Evolutionary conservation across 768 basidiomycete genomes (phyloP).

Genomic region (Kwoniella mangroviensis): DNA sequence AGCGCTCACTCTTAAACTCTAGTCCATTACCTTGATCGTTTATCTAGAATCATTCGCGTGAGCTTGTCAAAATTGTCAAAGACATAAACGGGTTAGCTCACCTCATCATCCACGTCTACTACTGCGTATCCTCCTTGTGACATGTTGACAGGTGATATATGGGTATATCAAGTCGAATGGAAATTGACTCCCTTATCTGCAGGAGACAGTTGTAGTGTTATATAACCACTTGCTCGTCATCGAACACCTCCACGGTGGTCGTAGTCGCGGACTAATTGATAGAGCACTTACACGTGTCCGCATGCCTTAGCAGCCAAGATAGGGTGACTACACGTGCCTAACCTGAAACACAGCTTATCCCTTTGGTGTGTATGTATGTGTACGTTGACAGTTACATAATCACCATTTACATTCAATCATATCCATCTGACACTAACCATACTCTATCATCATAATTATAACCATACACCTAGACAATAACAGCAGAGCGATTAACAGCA

Average conservation of each 20-base stretch:
- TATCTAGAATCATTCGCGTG: too few species aligned
- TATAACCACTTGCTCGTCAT: neutral
- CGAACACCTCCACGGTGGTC: neutral
- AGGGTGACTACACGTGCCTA: neutral
- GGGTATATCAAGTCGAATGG: too few species aligned
- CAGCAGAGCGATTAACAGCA: too few species aligned
- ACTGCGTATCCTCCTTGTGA: conserved; percentile 53
- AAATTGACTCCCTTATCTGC: too few species aligned
- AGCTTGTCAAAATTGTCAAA: too few species aligned
- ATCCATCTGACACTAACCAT: too few species aligned
- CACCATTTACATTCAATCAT: too few species aligned
- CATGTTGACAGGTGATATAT: conserved; percentile 16
- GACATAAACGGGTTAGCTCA: conserved; percentile 21
- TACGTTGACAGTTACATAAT: neutral
- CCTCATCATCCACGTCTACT: conserved; percentile 57
- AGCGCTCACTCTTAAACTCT: conserved; percentile 53
- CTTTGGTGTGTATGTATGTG: neutral
- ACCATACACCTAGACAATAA: too few species aligned
- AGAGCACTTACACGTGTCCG: neutral
- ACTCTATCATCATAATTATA: too few species aligned
- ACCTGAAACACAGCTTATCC: neutral
- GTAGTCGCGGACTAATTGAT: neutral
- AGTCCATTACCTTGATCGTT: conserved; percentile 32
- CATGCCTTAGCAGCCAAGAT: neutral
- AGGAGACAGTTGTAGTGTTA: neutral